These are phyloP conservation scores for Phytopythium oedochilum DNA, from an alignment of 352 stramenopile species.

Conservation along the genomic window DNA sequence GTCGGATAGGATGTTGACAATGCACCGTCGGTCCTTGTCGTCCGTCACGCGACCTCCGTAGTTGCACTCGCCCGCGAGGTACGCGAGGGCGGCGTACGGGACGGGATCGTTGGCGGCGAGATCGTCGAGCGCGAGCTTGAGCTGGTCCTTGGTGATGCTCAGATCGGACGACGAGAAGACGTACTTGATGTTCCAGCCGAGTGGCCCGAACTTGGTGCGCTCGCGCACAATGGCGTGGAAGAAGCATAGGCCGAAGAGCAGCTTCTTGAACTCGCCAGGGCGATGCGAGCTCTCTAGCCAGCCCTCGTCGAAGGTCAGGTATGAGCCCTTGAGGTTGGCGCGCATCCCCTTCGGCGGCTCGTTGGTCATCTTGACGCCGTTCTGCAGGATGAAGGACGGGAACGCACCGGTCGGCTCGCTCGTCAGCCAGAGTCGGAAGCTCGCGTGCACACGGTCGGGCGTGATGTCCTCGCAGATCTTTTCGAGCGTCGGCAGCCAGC, in stretches of 20 bases:
- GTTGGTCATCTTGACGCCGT: constrained; percentile 95
- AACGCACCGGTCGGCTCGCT: constrained; percentile 92
- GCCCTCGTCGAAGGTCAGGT: constrained; percentile 70
- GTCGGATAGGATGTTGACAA: constrained; percentile 82
- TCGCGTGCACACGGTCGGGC: constrained; percentile 87
- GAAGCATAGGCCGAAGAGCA: constrained; percentile 89
- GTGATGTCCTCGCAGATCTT: constrained; percentile 93
- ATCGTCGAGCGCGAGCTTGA: constrained; percentile 82
- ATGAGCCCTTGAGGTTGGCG: constrained; percentile 92
- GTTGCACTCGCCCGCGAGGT: constrained; percentile 93
- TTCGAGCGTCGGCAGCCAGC: constrained; percentile 93
- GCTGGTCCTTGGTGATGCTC: constrained; percentile 82
- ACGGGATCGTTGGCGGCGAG: constrained; percentile 53
- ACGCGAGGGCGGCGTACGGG: constrained; percentile 90
- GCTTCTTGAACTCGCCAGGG: constrained; percentile 72
- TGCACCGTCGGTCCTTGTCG: constrained; percentile 90
- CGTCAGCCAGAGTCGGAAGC: constrained; percentile 94
- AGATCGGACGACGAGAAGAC: constrained; percentile 83
- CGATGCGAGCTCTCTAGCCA: constrained; percentile 70
- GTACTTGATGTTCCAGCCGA: constrained; percentile 90
- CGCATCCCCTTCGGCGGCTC: constrained; percentile 94
- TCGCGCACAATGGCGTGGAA: constrained; percentile 90
- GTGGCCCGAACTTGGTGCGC: constrained; percentile 79
- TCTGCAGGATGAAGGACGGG: constrained; percentile 92
- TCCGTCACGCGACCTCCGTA: constrained; percentile 94